Base-by-base conservation (phyloP, 441 rosid species). In the Codiaeum variegatum region DNA sequence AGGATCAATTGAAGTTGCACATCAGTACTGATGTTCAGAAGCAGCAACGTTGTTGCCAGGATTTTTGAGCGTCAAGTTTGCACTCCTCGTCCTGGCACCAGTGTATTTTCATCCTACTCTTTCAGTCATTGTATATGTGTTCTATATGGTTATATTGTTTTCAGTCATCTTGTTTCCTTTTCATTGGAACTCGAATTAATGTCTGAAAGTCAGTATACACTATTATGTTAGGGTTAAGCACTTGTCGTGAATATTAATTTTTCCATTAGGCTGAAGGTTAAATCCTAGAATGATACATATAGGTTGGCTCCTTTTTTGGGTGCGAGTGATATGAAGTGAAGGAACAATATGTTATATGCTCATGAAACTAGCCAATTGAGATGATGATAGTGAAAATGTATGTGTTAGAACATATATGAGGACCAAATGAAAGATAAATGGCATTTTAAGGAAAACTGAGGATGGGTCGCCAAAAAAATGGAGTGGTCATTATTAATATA, bases 41-140 rank as follows among this genome's bases (percentile, higher is more conserved):
- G 86, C 81, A 78, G 78, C 82, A 95, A 93, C 86, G 84, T 95
- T 68, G 82, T 84, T 74, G 85, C 93, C 81, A 85, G 97, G 88
- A 84, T 93, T 77, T 95, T 95, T 76, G 97, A 91, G 73, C 94
- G 99, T 65, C 97, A 95, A 84, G 85, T 90, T 78, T 84, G 85
- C 42, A 76, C 82, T 74, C 87, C 96, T 72, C 80, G 88, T 81
- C 94, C 93, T 5, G 94, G 97, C 66, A 91, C 97, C 51, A 87
- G 85, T 73, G 93, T 85, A 88, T 42, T 72, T 72, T 26, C 65
- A 75, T 72, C 23, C 21, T 31, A 15, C 58, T 66, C 62, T 67
- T 46, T 31, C 6, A n/a, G 10, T 75, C 58, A 42, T 72, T 58
- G 6, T 52, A 52, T 21, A 8, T 23, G 10, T 7, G 24, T 55